phyloP scores from a whole-genome alignment of 345 rosid genomes.

The Rhodamnia rubescens region DNA sequence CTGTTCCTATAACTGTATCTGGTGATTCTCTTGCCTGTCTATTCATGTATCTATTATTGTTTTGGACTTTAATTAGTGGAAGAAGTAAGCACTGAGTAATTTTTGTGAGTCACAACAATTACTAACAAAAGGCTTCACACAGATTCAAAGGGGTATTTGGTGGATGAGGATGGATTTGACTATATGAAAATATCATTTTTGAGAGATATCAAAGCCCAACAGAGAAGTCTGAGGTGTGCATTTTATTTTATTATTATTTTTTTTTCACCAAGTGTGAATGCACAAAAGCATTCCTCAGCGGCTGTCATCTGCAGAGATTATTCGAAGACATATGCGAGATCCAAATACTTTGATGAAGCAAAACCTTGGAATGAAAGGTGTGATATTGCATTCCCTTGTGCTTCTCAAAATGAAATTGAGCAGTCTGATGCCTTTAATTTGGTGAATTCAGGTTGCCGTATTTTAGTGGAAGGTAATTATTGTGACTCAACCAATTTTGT shows the following conservation, averaged over 20 bases:
- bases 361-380: slow-evolving; percentile 97
- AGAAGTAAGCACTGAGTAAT: neutral
- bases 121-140: slow-evolving; percentile 12
- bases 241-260: neutral
- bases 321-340: slow-evolving; percentile 94
- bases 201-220: slow-evolving; percentile 94
- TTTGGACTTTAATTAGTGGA: neutral
- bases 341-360: slow-evolving; percentile 92
- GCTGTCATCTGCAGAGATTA: slow-evolving; percentile 60
- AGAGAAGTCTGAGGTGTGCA: slow-evolving; percentile 78
- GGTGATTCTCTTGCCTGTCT: slow-evolving; percentile 23
- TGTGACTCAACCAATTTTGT: neutral
- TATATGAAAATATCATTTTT: slow-evolving; percentile 89
- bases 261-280: neutral
- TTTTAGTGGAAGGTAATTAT: slow-evolving; percentile 81
- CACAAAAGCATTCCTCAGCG: neutral
- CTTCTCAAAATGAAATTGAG: slow-evolving; percentile 88
- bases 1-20: slow-evolving; percentile 81
- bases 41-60: neutral
- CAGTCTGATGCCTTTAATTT: slow-evolving; percentile 90
- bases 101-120: neutral
- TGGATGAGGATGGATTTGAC: slow-evolving; percentile 98
- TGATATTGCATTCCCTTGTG: slow-evolving; percentile 95
- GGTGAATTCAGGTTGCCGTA: slow-evolving; percentile 80
- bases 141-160: slow-evolving; percentile 95